Evolutionary conservation across 1,139 yeast genomes (phyloP).

Genomic region (Kazachstania sp.): DNA sequence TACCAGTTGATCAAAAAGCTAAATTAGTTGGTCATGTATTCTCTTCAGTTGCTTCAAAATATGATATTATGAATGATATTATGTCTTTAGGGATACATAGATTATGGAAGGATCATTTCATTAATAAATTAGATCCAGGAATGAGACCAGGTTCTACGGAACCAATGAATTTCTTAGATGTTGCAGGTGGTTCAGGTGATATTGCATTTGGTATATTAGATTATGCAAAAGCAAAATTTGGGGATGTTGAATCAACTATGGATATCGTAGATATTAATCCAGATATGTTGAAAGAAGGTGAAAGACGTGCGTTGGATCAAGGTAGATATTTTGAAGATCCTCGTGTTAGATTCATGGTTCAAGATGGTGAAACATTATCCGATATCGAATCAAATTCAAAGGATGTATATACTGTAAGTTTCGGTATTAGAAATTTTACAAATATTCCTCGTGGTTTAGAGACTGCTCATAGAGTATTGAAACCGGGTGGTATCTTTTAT

Average conservation of each 20-base stretch:
- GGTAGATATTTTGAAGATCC: slow-evolving; percentile 44
- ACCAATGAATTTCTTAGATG: slow-evolving; percentile 84
- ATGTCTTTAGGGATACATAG: slow-evolving; percentile 96
- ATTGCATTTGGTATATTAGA: slow-evolving; percentile 92
- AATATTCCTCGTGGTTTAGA: slow-evolving; percentile 86
- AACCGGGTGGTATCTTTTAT: slow-evolving; percentile 98
- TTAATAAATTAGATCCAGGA: slow-evolving; percentile 85
- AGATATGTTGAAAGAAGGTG: slow-evolving; percentile 93
- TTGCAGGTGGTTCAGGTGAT: slow-evolving; percentile 99
- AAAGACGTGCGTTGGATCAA: slow-evolving; percentile 51
- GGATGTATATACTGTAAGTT: slow-evolving; percentile 92
- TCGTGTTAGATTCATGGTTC: slow-evolving; percentile 74
- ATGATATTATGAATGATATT: slow-evolving; percentile 95
- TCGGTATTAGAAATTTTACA: slow-evolving; percentile 95
- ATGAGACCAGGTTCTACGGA: slow-evolving; percentile 73
- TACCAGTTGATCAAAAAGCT: slow-evolving; percentile 74
- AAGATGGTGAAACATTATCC: slow-evolving; percentile 87
- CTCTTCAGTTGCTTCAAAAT: slow-evolving; percentile 87
- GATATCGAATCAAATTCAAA: slow-evolving; percentile 77
- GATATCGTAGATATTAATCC: slow-evolving; percentile 91
- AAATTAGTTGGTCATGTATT: slow-evolving; percentile 82
- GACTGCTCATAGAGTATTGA: slow-evolving; percentile 88
- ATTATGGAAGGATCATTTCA: slow-evolving; percentile 89
- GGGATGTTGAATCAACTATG: slow-evolving; percentile 72
- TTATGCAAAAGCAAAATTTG: slow-evolving; percentile 73